Base-by-base conservation (phyloP, 176 grass and related monocot genomes). In the Carex kokanica region DNA sequence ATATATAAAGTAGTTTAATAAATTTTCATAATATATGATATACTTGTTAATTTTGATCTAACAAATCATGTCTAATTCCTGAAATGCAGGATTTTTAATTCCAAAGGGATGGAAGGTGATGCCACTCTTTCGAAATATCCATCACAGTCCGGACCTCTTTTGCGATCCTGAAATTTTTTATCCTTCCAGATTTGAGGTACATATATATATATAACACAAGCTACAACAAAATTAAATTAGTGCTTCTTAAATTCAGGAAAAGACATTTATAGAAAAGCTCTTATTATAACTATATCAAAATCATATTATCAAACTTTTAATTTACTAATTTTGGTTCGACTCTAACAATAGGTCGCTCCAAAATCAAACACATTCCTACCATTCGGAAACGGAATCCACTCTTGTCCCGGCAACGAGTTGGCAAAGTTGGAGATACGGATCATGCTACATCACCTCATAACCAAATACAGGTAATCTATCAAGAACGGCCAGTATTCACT, bases 51-150 rank as follows among this genome's bases (percentile, higher is more conserved):
- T n/a, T 40, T 43, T 29, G 21, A 73, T 73, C 8, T 73, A 6
- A 49, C 4, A 72, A 73, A 23, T 73, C 8, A 15, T 82, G 0
- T 41, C 18, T 54, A 29, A 83, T 69, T 5, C 11, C 11, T 83
- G 55, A 1, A 21, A 40, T 91, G 85, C 93, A 99, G 97, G 93
- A 34, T 99, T 92, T 88, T 87, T 99, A 32, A 99, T 99, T 68
- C 97, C 97, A 67, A 99, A 99, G 83, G 97, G 97, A 43, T 99
- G 97, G 97, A 99, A 99, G 62, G 97, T 99, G 84, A 80, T 99
- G 74, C 97, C 97, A 32, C 88, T 99, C 64, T 99, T 99, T 83
- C 77, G 97, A 57, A 99, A 96, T 91, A 99, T 99, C 78, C 97
- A 99, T 86, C 97, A 96, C 97, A 95, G 75, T 85, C 85, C 96